Evolutionary conservation across 768 basidiomycete genomes (phyloP), one percentile per base, ranked within the genome.

Genomic region (Polyporus arcularius): DNA sequence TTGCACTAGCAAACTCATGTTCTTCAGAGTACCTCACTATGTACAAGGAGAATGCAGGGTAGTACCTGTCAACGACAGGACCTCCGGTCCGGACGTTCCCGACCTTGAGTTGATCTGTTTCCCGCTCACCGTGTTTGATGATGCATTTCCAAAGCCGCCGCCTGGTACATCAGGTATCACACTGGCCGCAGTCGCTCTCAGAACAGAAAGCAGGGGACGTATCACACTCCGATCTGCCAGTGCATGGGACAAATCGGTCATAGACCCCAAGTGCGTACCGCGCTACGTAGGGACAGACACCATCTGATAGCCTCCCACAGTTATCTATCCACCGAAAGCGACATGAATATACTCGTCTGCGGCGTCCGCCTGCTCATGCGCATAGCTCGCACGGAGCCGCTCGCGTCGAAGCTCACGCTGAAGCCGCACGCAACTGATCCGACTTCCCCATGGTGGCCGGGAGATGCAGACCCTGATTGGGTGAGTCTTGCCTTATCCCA

Each of bases 161-260:
- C 10, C 30, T 9, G 65, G 53, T 15, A 55, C 15, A 14, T 32
- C 12, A 5, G 48, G 48, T 14, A 47, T 48, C 52, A 28, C 48
- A 3, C n/a, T 30, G 14, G 48, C 32, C 41, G 26, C 58, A 2
- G 26, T 66, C 1, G 18, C 55, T 7, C 58, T 64, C 55, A 52
- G 58, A 9, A 62, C 65, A 0, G 55, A 54, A 10, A 66, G 65
- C 45, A 41, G 21, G 6, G 65, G 65, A 9, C 53, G 66, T 16
- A 55, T 74, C 42, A 64, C 52, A 4, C 58, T 74, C 7, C 57
- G 43, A 11, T 69, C 70, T 0, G 41, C 55, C 1, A 58, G 67
- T 42, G 62, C 68, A 0, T 70, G 69, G 55, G 70, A 67, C 39
- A 48, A 60, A 28, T 72, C 73, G 0, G 15, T 65, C n/a, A 69